These are phyloP conservation scores for Taxillus chinensis DNA, from an alignment of 164 flowering plant genomes.

Conservation along the genomic window DNA sequence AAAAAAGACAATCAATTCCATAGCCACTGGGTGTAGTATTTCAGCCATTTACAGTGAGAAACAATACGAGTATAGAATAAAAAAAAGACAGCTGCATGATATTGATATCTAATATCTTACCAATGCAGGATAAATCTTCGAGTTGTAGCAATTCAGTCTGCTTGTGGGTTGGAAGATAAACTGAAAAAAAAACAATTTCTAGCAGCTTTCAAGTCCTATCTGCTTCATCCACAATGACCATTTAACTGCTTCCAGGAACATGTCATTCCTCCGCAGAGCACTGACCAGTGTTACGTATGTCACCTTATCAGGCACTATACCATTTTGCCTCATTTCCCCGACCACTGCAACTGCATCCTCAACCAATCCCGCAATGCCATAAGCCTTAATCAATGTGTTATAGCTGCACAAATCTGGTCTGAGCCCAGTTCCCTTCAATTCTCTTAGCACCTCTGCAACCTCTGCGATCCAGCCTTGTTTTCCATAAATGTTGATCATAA, in stretches of 20 bases:
- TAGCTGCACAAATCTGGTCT: constrained; percentile 82
- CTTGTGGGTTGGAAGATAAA: background rate
- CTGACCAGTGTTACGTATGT: constrained; percentile 59
- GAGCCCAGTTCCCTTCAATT: constrained; percentile 53
- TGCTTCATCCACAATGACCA: constrained; percentile 99
- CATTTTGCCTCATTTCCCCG: constrained; percentile 74
- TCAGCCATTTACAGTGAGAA: too few relatives aligned
- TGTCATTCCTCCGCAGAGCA: constrained; percentile 64
- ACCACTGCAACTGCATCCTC: constrained; percentile 69
- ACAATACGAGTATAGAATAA: too few relatives aligned
- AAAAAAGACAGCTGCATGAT: background rate
- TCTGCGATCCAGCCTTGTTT: constrained; percentile 84
- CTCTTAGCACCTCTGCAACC: constrained; percentile 53
- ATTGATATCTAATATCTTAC: background rate
- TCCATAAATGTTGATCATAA: constrained; percentile 81
- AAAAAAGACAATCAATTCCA: too few relatives aligned
- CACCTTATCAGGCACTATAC: constrained; percentile 63
- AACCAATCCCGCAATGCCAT: constrained; percentile 91
- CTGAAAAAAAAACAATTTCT: background rate
- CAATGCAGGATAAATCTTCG: background rate
- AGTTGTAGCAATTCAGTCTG: background rate
- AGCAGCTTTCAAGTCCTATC: constrained; percentile 29
- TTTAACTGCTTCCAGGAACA: constrained; percentile 82
- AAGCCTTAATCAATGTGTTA: constrained; percentile 86
- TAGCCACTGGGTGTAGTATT: too few relatives aligned